phyloP scores from a whole-genome alignment of 2,329 filamentous ascomycete genomes.

The Aspergillus melleus region DNA sequence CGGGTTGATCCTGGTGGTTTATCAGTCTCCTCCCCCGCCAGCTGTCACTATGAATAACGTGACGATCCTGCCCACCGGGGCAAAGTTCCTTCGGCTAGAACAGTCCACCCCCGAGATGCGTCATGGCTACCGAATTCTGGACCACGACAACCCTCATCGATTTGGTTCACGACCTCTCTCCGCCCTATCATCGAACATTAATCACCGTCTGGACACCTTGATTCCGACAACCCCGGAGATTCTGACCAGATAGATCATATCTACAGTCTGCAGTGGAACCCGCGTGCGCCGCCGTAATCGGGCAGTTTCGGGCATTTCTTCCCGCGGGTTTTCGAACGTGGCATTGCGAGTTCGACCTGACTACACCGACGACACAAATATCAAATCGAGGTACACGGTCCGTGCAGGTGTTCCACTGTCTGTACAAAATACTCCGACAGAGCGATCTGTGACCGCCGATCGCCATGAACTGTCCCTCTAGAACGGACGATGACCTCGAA shows the following conservation, averaged over 20 bases:
- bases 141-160: not conserved
- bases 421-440: not conserved
- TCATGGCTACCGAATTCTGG: not conserved
- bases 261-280: not conserved
- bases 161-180: not conserved
- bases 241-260: not conserved
- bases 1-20: not conserved
- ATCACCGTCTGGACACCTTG: not conserved
- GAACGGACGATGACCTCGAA: constrained; percentile 56
- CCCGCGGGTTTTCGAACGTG: constrained; percentile 14
- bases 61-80: not conserved
- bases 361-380: not conserved
- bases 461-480: constrained; percentile 65
- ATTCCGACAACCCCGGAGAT: not conserved
- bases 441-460: not conserved
- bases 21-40: not conserved
- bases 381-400: not conserved
- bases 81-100: not conserved
- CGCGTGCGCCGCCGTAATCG: constrained; percentile 12
- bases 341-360: not conserved
- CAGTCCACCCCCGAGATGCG: not conserved
- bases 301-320: constrained; percentile 23
- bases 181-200: not conserved
- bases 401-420: not conserved
- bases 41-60: not conserved